A percentile compares a stretch with the other conserved stretches of the same genome.
Conservation (phyloP, 352 stramenopile species). For the Phytopythium vexans region DNA sequence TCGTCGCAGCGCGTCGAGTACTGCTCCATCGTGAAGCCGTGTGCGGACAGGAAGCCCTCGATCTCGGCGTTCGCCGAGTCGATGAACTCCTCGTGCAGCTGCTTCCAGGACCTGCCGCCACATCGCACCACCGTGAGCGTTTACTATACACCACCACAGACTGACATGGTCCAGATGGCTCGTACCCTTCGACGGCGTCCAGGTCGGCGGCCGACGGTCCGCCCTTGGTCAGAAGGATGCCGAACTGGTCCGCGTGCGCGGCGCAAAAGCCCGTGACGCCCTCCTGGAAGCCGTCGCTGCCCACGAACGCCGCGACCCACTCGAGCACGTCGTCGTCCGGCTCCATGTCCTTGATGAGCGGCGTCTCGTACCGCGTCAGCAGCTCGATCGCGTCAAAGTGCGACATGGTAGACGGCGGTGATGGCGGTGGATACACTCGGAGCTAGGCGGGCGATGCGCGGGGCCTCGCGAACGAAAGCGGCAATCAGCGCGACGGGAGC, state of each 20-base stretch:
- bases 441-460: no score
- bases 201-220: constrained; percentile 53
- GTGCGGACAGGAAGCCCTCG: constrained; percentile 51
- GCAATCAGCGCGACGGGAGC: no score
- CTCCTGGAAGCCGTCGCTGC: constrained; percentile 67
- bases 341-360: constrained; percentile 83
- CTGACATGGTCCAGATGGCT: background rate
- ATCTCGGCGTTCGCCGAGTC: constrained; percentile 66
- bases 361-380: constrained; percentile 74
- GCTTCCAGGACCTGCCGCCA: constrained; percentile 46
- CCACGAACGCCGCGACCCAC: constrained; percentile 73
- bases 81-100: constrained; percentile 69
- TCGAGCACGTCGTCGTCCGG: constrained; percentile 73
- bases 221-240: constrained; percentile 59
- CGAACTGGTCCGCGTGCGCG: constrained; percentile 52
- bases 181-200: constrained; percentile 46
- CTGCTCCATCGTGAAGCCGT: constrained; percentile 73
- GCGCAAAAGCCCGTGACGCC: constrained; percentile 64
- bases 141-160: constrained; percentile 1
- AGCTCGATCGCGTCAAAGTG: constrained; percentile 80
- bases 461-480: no score
- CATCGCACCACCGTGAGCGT: background rate
- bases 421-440: no score
- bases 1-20: constrained; percentile 68
- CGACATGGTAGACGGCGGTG: constrained; percentile 18